Base-by-base conservation (phyloP, 2,329 filamentous ascomycete genomes). In the Esteya vermicola region DNA sequence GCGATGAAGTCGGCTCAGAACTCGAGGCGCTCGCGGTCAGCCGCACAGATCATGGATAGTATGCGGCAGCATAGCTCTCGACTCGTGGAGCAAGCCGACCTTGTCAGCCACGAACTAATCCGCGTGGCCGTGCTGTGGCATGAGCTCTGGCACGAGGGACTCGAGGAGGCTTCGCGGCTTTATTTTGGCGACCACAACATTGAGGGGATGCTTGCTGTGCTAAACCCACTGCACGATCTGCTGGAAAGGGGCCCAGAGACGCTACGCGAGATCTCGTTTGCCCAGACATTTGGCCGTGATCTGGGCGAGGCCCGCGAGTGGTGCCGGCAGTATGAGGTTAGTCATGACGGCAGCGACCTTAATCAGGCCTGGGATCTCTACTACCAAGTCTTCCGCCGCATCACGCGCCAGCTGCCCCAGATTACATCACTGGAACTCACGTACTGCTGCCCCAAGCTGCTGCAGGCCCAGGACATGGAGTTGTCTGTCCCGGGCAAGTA, bases 341-440 rank as follows among this genome's bases (percentile, higher is more conserved):
- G 84, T n/a, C 72, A 79, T 38, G 91, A 98, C 54, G 78, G 91
- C 45, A 89, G 85, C 36, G 93, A 99, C 56, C 74, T 98, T 34
- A 98, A 96, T 54, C 86, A 94, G 59, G 91, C 91, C 7, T 99
- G 91, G 91, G 93, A 99, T 60, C 73, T 98, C 13, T 99, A 99
- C 61, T 98, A 98, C 60, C 86, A 93, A 49, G 91, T 96, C 1
- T 98, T 98, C 75, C 78, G 88, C 45, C 84, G 93, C 55, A 96
- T 99, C 55, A 83, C 82, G 36, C 76, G 89, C 46, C 93, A 99
- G 59, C 64, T 98, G 36, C 88, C 86, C 4, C 91, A 96, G 52
- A 73, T 98, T 48, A 93, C 86, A 50, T 85, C 80, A 40, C 71
- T 99, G 32, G 93, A 98, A 60, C 68, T 99, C 50, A 85, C 93